phyloP scores from a whole-genome alignment of 257 asterid genomes.

The Ehretia macrophylla region DNA sequence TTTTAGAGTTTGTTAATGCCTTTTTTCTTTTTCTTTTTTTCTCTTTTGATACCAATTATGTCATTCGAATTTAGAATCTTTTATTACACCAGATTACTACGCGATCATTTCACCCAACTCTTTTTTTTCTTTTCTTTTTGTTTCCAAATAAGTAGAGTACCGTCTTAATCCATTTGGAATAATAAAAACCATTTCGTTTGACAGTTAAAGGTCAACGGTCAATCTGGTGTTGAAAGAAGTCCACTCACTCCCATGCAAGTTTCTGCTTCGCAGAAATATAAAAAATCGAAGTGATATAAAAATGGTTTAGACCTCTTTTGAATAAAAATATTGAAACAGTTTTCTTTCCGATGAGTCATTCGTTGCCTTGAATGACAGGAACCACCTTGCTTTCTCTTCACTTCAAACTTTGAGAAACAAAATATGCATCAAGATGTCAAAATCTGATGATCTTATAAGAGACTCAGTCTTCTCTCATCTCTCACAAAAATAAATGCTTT shows the following conservation, averaged over 20 bases:
- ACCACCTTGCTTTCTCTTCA: constrained; percentile 36
- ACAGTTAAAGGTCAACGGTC: constrained; percentile 41
- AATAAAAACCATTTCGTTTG: constrained; percentile 12
- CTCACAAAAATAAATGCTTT: not conserved
- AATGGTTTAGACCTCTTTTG: not conserved
- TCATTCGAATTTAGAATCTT: too few relatives aligned
- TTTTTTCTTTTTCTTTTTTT: too few relatives aligned
- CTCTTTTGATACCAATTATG: too few relatives aligned
- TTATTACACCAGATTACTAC: too few relatives aligned
- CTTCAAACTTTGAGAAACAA: constrained; percentile 20
- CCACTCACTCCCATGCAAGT: constrained; percentile 20
- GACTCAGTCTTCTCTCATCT: not conserved
- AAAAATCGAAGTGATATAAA: not conserved
- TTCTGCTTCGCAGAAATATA: not conserved
- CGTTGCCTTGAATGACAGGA: constrained; percentile 26
- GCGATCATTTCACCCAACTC: too few relatives aligned
- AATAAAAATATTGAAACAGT: not conserved
- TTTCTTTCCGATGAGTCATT: constrained; percentile 9
- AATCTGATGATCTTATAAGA: not conserved
- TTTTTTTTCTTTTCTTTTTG: too few relatives aligned
- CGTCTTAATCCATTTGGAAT: too few relatives aligned
- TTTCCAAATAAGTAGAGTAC: too few relatives aligned
- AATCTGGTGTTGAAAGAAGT: constrained; percentile 23
- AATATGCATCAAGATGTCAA: constrained; percentile 16
- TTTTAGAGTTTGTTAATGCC: too few relatives aligned